Base-by-base conservation (phyloP, 371 early-diverging fungal genomes). In the Caulochytrium protostelioides region DNA sequence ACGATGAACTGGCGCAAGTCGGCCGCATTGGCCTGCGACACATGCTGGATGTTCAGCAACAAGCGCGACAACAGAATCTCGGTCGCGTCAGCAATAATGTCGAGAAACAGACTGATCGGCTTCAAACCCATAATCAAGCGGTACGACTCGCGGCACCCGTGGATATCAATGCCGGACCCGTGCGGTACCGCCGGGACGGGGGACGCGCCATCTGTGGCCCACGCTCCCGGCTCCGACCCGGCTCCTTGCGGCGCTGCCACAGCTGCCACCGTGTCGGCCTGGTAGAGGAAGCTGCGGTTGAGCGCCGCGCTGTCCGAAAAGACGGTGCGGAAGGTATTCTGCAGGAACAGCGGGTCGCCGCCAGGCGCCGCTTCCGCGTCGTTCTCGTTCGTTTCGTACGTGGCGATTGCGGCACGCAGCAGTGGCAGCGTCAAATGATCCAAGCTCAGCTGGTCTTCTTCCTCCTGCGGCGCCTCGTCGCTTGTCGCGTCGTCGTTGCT, bases 1-100 rank as follows among this genome's bases (percentile, higher is more conserved):
- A 57, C 46, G 19, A 65, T 27, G 23, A 64, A 32, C 23, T 51
- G 52, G 26, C 59, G 48, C 43, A 67, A 43, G 16, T 47, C 38
- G 12, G 43, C 8, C 3, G 54, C 43, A 1, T 43, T 15, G 5
- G 42, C 46, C 5, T 43, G 25, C 13, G 46, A 42, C 5, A 55
- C 38, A 39, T 44, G 22, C 10, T 24, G 22, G 28, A 50, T 18
- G 34, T 72, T 63, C 29, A 67, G 27, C 22, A 55, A 47, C 26
- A 72, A 36, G 17, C 54, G 46, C 6, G 73, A 63, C 13, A 70
- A 42, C 13, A 65, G 41, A 18, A 64, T 43, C 44, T 72, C 73
- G 13, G 63, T 41, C 1, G 65, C 62, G 35, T 59, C 47, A 19
- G 55, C 46, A 8, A 52, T 43, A n/a, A 42, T 39, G 22, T 44